Conservation (phyloP, 768 basidiomycete species). For the Suillus subluteus region DNA sequence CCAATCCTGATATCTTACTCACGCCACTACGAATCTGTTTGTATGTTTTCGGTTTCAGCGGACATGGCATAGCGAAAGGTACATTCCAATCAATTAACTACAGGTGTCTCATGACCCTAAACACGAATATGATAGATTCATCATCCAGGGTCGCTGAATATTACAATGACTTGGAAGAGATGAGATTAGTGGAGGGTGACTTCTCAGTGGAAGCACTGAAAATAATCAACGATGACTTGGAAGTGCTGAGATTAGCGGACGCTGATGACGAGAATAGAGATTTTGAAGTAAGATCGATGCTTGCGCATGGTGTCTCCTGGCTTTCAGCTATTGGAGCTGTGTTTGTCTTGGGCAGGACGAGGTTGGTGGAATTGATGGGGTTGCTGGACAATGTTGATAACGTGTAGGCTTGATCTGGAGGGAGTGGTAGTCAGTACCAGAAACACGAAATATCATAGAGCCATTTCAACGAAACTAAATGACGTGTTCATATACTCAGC, state of each 20-base stretch:
- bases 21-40: background rate
- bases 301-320: slow-evolving; percentile 2
- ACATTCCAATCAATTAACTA: background rate
- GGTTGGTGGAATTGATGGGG: background rate
- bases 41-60: slow-evolving; percentile 11
- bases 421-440: background rate
- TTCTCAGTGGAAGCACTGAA: too few relatives aligned
- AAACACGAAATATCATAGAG: background rate
- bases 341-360: slow-evolving; percentile 12
- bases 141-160: slow-evolving; percentile 11
- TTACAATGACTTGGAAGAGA: background rate
- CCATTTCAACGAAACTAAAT: background rate
- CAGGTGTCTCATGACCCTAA: background rate
- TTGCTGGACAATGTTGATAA: background rate
- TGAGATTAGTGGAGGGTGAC: too few relatives aligned
- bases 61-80: slow-evolving; percentile 9
- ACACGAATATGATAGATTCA: slow-evolving; percentile 3
- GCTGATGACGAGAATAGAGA: background rate
- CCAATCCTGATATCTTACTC: slow-evolving; percentile 8
- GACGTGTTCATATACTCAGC: background rate
- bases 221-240: too few relatives aligned
- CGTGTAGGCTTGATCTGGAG: background rate
- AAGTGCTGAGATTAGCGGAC: background rate
- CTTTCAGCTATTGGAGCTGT: background rate
- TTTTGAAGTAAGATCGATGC: background rate